These are phyloP conservation scores for Botrytis sinoallii DNA, from an alignment of 2,329 filamentous ascomycete species.

Conservation along the genomic window DNA sequence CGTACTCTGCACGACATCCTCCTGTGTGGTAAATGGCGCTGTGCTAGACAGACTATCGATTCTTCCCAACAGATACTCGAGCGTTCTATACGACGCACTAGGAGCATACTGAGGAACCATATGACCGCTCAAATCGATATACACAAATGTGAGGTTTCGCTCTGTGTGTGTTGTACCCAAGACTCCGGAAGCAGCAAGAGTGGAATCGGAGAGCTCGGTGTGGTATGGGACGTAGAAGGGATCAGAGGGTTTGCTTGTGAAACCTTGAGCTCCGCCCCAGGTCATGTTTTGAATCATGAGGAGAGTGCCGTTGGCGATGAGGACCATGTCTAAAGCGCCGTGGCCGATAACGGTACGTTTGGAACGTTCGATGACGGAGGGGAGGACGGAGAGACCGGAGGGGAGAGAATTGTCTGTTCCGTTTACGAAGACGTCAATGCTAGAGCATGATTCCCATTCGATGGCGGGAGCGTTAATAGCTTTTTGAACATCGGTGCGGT, in stretches of 20 bases:
- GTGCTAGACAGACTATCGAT: constrained; percentile 53
- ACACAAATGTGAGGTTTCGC: constrained; percentile 61
- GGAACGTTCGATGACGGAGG: constrained; percentile 69
- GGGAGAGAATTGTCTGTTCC: constrained; percentile 52
- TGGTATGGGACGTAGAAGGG: constrained; percentile 48
- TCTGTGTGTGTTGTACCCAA: constrained; percentile 71
- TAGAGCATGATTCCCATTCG: constrained; percentile 56
- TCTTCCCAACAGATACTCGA: constrained; percentile 73
- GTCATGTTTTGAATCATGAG: constrained; percentile 68
- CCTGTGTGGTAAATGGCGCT: constrained; percentile 39
- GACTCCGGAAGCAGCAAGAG: constrained; percentile 64
- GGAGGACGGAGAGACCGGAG: constrained; percentile 57
- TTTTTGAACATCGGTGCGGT: constrained; percentile 56
- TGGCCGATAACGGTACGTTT: constrained; percentile 72
- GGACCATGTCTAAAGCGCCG: constrained; percentile 53
- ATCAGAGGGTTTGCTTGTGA: constrained; percentile 45
- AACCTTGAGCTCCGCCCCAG: constrained; percentile 60
- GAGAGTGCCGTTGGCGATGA: constrained; percentile 59
- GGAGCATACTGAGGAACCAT: constrained; percentile 65
- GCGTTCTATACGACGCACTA: constrained; percentile 63
- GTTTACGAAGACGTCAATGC: constrained; percentile 45
- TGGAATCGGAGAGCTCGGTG: constrained; percentile 64
- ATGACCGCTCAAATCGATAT: constrained; percentile 52
- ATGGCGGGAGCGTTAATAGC: constrained; percentile 63
- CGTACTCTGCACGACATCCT: background rate